Base-by-base conservation (phyloP, 495 filamentous ascomycete genomes). In the Friedmanniomyces simplex region DNA sequence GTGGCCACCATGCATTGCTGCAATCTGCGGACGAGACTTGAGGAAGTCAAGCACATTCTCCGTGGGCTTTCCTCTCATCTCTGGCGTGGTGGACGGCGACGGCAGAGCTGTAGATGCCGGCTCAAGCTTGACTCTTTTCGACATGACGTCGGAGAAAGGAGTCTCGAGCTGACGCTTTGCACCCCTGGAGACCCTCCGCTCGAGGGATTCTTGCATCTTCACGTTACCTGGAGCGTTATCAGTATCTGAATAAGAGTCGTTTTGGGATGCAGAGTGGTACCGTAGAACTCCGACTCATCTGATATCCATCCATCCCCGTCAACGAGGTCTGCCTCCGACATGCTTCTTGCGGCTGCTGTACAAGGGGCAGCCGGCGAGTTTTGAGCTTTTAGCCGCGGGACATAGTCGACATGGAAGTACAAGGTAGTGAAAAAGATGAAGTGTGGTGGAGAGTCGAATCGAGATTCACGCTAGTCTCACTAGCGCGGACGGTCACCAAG, bases 281-380 rank as follows among this genome's bases (percentile, higher is more conserved):
- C 69, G 30, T 65, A 70, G 57, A 71, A 71, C 54, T 61, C 66
- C 18, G 69, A 71, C 14, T 71, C 69, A 52, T 71, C 69, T 2
- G 64, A 68, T 24, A 71, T 59, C 64, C 63, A 68, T 11, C 63
- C 68, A 28, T 61, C 59, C 7, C 64, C 66, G 39, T 63, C 58
- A 3, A 69, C 60, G 36, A 65, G 37, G 12, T 66, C 57, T 46
- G 46, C 63, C 49, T 50, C 56, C 32, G 30, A 26, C 34, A 43
- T 58, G 2, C 18, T 49, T 6, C 4, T 1, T 14, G 8, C 25
- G 18, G 11, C 20, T 49, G 46, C 46, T 43, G 14, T 13, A n/a
- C n/a, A n/a, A n/a, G n/a, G n/a, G n/a, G 39, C 39, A 43, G 39
- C 39, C 18, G n/a, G n/a, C 39, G 5, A 5, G 2, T 43, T 16